A percentile compares a stretch with the other conserved stretches of the same genome.
Conservation (phyloP, 345 rosid genomes). For the Murraya koenigii region DNA sequence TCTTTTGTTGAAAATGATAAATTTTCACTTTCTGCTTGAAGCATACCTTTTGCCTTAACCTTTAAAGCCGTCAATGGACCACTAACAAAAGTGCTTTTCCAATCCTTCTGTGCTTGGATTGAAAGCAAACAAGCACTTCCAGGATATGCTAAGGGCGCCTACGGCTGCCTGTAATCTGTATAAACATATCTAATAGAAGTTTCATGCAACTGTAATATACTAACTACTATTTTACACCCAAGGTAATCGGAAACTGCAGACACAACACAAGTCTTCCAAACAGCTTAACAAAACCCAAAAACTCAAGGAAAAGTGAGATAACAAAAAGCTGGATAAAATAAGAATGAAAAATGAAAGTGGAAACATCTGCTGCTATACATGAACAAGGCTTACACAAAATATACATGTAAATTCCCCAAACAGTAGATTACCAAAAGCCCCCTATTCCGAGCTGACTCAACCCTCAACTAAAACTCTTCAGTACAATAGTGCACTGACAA, state of each 20-base stretch:
- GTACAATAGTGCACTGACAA: constrained; percentile 46
- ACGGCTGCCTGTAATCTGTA: neutral
- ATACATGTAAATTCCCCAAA: constrained; percentile 34
- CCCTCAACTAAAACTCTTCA: constrained; percentile 32
- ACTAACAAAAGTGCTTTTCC: neutral
- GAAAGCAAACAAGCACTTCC: neutral
- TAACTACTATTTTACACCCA: neutral
- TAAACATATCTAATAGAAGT: neutral
- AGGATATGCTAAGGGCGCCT: neutral
- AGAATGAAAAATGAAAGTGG: neutral
- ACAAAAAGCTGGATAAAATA: neutral
- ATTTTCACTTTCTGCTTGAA: no score
- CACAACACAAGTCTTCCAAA: neutral
- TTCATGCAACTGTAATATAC: neutral
- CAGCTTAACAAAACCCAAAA: neutral
- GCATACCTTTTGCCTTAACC: neutral
- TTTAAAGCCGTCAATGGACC: neutral
- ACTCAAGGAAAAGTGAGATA: neutral
- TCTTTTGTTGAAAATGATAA: no score
- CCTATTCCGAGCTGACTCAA: constrained; percentile 18
- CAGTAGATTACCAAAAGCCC: constrained; percentile 25
- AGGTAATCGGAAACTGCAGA: neutral
- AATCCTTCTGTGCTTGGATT: neutral
- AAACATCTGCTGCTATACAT: constrained; percentile 39
- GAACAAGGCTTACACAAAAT: constrained; percentile 29